Percentiles rank a stretch among this genome's conserved stretches.
phyloP scores from a whole-genome alignment of 805 yeast genomes.

The Naumovozyma baii region DNA sequence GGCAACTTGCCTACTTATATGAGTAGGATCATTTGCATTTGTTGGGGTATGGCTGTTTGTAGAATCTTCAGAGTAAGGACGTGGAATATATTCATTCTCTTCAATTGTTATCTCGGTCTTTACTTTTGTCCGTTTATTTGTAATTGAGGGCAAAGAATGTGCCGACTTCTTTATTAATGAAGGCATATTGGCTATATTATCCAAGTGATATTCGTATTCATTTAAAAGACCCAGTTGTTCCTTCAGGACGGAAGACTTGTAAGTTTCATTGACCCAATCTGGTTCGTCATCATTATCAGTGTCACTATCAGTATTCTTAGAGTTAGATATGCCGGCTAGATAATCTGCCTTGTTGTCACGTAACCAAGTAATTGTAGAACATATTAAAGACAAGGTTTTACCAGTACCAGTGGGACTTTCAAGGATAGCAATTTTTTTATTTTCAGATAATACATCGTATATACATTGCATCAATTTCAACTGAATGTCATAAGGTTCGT shows the following conservation, averaged over 20 bases:
- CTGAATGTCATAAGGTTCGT: conserved; percentile 71
- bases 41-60: conserved; percentile 25
- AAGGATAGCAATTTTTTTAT: conserved; percentile 62
- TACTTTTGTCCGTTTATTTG: conserved; percentile 11
- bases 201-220: conserved; percentile 32
- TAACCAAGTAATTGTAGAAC: conserved; percentile 79
- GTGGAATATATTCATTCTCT: conserved; percentile 17
- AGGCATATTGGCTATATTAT: conserved; percentile 15
- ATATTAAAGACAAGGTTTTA: conserved; percentile 77
- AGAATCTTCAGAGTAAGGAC: conserved; percentile 13
- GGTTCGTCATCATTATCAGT: conserved; percentile 47
- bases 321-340: conserved; percentile 10
- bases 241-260: conserved; percentile 21
- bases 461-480: conserved; percentile 63
- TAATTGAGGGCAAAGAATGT: background rate
- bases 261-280: conserved; percentile 50
- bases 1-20: conserved; percentile 35
- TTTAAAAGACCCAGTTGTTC: conserved; percentile 18
- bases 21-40: background rate
- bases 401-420: conserved; percentile 97
- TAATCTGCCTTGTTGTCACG: conserved; percentile 37
- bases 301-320: conserved; percentile 6
- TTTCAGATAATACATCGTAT: conserved; percentile 44
- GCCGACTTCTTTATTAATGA: background rate
- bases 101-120: conserved; percentile 24